Evolutionary conservation across 2,329 filamentous ascomycete genomes (phyloP).

Genomic region (Pseudogymnoascus sp.): DNA sequence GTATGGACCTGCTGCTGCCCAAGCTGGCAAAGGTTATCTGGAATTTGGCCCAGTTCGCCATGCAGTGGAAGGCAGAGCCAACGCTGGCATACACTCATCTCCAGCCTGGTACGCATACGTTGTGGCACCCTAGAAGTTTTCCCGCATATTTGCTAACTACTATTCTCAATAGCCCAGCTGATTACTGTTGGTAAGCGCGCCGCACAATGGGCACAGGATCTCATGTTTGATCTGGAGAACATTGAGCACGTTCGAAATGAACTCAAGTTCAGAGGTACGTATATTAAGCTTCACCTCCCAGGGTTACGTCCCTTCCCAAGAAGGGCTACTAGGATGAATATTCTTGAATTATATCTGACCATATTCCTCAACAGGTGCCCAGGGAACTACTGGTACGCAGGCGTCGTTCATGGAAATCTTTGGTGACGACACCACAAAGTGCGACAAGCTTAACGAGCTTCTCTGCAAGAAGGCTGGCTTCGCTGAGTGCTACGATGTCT

Average conservation of each 20-base stretch:
- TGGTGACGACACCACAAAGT: constrained; percentile 40
- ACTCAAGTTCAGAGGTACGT: constrained; percentile 66
- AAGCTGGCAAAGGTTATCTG: constrained; percentile 74
- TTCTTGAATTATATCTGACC: background rate
- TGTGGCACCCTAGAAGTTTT: background rate
- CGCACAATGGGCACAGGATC: constrained; percentile 67
- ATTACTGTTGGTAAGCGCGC: constrained; percentile 40
- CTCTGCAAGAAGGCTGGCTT: constrained; percentile 51
- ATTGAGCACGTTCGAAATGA: constrained; percentile 61
- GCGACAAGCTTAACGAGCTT: constrained; percentile 47
- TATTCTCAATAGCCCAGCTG: constrained; percentile 35
- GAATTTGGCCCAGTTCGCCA: constrained; percentile 65
- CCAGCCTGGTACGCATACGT: constrained; percentile 33
- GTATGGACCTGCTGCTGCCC: constrained; percentile 64
- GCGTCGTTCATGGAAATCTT: constrained; percentile 56
- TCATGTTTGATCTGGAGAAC: constrained; percentile 66
- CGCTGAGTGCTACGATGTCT: constrained; percentile 38
- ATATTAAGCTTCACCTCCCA: background rate
- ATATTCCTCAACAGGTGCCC: constrained; percentile 25
- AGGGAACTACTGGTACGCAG: constrained; percentile 64
- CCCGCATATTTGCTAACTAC: constrained; percentile 11
- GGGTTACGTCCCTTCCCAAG: background rate
- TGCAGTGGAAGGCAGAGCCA: constrained; percentile 63
- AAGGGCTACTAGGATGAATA: background rate
- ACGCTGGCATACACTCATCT: constrained; percentile 72